A percentile compares a stretch with the other conserved stretches of the same genome.
phyloP scores from a whole-genome alignment of 768 basidiomycete genomes.

The Pulveroboletus sp. region DNA sequence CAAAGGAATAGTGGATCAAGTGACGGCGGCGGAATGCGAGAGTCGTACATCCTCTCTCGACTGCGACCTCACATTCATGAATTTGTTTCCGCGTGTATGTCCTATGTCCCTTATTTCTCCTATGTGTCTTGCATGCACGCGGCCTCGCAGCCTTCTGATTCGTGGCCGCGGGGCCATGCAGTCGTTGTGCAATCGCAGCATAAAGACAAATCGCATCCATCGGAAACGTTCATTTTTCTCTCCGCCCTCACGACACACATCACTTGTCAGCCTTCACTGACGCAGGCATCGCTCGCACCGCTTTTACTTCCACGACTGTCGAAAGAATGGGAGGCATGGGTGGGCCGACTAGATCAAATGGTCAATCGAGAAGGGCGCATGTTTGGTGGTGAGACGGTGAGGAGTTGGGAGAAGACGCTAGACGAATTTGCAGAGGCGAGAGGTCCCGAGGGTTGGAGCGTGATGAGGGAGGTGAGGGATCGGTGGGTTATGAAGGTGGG shows the following conservation, averaged over 20 bases:
- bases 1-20: conserved; percentile 18
- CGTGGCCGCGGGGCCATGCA: conserved; percentile 37
- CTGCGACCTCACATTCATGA: conserved; percentile 71
- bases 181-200: conserved; percentile 46
- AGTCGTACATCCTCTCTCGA: conserved; percentile 72
- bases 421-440: conserved; percentile 61
- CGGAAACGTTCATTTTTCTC: conserved; percentile 71
- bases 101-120: conserved; percentile 85
- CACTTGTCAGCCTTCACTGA: conserved; percentile 60
- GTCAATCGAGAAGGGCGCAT: conserved; percentile 74
- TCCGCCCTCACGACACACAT: conserved; percentile 64
- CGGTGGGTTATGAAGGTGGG: conserved; percentile 71
- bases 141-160: conserved; percentile 19
- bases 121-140: conserved; percentile 36
- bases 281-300: conserved; percentile 54
- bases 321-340: conserved; percentile 78
- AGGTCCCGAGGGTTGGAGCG: conserved; percentile 35
- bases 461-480: conserved; percentile 49
- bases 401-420: conserved; percentile 62
- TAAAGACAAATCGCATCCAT: conserved; percentile 64
- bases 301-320: conserved; percentile 58
- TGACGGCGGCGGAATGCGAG: conserved; percentile 64
- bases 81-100: conserved; percentile 70
- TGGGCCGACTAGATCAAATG: conserved; percentile 59
- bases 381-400: conserved; percentile 70